Conservation (phyloP, 1,284 basidiomycete species). For the Ganoderma sinense region DNA sequence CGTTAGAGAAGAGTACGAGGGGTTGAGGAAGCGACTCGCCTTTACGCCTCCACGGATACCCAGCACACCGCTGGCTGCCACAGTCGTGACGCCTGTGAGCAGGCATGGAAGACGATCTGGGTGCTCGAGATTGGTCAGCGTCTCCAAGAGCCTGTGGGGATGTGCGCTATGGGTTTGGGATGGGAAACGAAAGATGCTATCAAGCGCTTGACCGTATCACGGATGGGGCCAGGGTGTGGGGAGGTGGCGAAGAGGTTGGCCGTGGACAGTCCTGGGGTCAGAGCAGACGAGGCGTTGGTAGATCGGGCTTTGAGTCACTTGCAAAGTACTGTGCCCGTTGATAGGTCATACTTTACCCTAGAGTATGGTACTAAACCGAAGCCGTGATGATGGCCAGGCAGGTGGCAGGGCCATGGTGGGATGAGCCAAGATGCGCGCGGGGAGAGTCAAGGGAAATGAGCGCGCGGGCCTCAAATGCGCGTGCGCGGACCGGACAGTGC, state of each 20-base stretch:
- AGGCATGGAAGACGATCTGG: not conserved
- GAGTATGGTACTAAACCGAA: too few relatives aligned
- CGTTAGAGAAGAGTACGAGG: not conserved
- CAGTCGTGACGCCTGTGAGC: not conserved
- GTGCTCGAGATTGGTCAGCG: not conserved
- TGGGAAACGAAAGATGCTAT: not conserved
- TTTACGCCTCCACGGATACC: not conserved
- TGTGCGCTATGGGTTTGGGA: not conserved
- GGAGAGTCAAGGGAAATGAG: too few relatives aligned
- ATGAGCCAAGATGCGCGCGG: too few relatives aligned
- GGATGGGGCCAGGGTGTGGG: not conserved
- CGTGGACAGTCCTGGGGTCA: too few relatives aligned
- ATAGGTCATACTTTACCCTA: too few relatives aligned
- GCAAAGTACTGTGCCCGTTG: too few relatives aligned
- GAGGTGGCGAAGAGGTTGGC: not conserved
- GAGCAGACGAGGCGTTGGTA: too few relatives aligned
- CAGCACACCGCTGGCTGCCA: not conserved
- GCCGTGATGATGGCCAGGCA: too few relatives aligned
- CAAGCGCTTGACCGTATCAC: not conserved
- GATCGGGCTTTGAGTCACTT: too few relatives aligned
- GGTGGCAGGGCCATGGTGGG: too few relatives aligned
- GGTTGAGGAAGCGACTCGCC: not conserved
- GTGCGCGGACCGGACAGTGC: too few relatives aligned
- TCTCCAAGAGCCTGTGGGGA: not conserved
- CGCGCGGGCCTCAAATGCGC: too few relatives aligned